phyloP scores from a whole-genome alignment of 2,329 filamentous ascomycete genomes.

The Beauveria sp. region DNA sequence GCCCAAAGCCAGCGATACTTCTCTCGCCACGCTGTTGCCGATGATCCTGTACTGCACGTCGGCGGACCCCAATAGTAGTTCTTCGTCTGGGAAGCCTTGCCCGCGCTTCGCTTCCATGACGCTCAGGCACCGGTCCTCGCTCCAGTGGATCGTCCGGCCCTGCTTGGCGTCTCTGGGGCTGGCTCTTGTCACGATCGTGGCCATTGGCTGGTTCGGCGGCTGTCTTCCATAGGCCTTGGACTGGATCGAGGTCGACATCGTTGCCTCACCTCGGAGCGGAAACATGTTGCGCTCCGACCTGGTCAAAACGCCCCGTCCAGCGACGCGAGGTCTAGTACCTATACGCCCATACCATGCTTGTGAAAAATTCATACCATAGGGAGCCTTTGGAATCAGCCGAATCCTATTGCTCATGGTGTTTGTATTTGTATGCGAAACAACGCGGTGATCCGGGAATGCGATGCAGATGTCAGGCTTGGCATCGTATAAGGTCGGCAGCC shows the following conservation, averaged over 20 bases:
- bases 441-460: constrained; percentile 59
- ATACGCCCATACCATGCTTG: constrained; percentile 34
- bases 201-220: constrained; percentile 44
- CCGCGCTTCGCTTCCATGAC: constrained; percentile 61
- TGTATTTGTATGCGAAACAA: constrained; percentile 32
- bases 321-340: constrained; percentile 11
- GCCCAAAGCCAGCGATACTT: constrained; percentile 60
- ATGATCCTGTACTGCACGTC: constrained; percentile 56
- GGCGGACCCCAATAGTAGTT: constrained; percentile 56
- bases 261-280: constrained; percentile 25
- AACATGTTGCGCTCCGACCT: constrained; percentile 33
- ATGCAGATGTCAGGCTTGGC: constrained; percentile 55
- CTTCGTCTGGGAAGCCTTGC: constrained; percentile 63
- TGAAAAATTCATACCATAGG: constrained; percentile 45
- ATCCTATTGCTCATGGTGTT: constrained; percentile 38
- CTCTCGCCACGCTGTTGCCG: constrained; percentile 69
- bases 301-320: constrained; percentile 26
- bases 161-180: constrained; percentile 45
- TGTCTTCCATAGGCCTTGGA: constrained; percentile 47
- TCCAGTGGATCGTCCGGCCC: constrained; percentile 57
- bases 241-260: constrained; percentile 27
- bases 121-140: constrained; percentile 51
- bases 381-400: constrained; percentile 50
- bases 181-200: constrained; percentile 53
- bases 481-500: constrained; percentile 58